These are phyloP conservation scores for Acidomyces sp. DNA, from an alignment of 495 filamentous ascomycete genomes.

Conservation along the genomic window DNA sequence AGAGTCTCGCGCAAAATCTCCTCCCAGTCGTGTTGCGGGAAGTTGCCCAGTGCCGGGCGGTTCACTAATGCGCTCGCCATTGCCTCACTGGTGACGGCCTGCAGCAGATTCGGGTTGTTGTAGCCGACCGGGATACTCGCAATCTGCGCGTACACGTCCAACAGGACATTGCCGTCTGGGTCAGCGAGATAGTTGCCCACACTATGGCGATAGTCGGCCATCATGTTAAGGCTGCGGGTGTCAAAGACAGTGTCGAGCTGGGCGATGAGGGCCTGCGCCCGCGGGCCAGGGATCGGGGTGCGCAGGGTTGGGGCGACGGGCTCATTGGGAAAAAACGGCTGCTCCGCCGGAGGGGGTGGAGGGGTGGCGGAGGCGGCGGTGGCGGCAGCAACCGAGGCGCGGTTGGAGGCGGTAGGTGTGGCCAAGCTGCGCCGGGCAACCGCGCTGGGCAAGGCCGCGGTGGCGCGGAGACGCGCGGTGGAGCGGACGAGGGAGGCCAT, in stretches of 20 bases:
- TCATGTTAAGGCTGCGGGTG: conserved; percentile 84
- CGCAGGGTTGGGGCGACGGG: conserved; percentile 54
- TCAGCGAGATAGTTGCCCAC: conserved; percentile 68
- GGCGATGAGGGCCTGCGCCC: conserved; percentile 54
- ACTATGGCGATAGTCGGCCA: conserved; percentile 64
- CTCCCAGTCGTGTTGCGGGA: conserved; percentile 83
- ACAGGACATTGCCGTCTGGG: conserved; percentile 63
- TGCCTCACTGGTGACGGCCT: conserved; percentile 58
- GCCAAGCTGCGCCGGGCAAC: conserved; percentile 2
- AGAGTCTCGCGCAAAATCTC: conserved; percentile 75
- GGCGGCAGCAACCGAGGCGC: conserved; percentile 11
- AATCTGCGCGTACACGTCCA: conserved; percentile 71
- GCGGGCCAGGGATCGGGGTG: conserved; percentile 74
- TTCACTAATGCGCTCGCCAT: conserved; percentile 82
- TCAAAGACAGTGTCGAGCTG: conserved; percentile 81
- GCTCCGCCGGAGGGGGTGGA: conserved; percentile 14
- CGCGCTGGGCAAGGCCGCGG: conserved; percentile 4
- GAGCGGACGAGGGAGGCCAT: conserved; percentile 17
- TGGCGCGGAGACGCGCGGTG: conserved; percentile 15
- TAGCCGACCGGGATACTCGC: conserved; percentile 96
- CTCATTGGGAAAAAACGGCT: conserved; percentile 43
- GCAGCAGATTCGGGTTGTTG: conserved; percentile 72
- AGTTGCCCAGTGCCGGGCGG: conserved; percentile 90
- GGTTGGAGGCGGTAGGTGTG: conserved; percentile 12
- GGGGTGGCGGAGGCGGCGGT: not conserved